A percentile compares a stretch with the other conserved stretches of the same genome.
These are phyloP conservation scores for Fraxinus baroniana DNA, from an alignment of 305 asterid genomes.

Conservation along the genomic window DNA sequence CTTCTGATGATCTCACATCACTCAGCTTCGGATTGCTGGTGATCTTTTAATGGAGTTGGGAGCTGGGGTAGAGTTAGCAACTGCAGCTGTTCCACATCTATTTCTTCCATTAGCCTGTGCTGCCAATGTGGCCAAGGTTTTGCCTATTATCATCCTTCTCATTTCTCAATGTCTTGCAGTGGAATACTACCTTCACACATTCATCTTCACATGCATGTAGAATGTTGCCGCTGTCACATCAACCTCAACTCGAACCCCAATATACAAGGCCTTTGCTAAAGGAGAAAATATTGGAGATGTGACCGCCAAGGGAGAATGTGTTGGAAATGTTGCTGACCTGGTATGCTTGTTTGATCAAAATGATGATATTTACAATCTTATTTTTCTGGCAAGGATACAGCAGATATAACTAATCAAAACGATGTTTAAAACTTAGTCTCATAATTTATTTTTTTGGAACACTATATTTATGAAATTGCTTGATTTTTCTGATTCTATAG, in stretches of 20 bases:
- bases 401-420: constrained; percentile 5
- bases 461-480: constrained; percentile 1
- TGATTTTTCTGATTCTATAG: neutral
- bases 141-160: constrained; percentile 17
- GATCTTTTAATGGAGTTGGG: constrained; percentile 97
- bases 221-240: constrained; percentile 95
- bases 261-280: constrained; percentile 96
- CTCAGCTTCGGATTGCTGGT: constrained; percentile 90
- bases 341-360: constrained; percentile 42
- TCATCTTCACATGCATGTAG: constrained; percentile 43
- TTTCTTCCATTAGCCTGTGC: constrained; percentile 98
- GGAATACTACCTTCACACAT: constrained; percentile 21
- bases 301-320: constrained; percentile 99
- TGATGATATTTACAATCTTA: constrained; percentile 18
- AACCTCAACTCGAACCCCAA: constrained; percentile 94
- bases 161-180: constrained; percentile 11
- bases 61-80: constrained; percentile 92
- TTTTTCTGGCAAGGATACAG: constrained; percentile 5
- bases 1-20: constrained; percentile 17
- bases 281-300: constrained; percentile 99
- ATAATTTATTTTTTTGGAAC: constrained; percentile 14
- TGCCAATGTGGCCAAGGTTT: constrained; percentile 95
- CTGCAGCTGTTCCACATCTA: constrained; percentile 81
- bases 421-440: neutral
- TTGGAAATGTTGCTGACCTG: constrained; percentile 92